Conservation (phyloP, 2,329 filamentous ascomycete species). For the Aaosphaeria pasadenensis region DNA sequence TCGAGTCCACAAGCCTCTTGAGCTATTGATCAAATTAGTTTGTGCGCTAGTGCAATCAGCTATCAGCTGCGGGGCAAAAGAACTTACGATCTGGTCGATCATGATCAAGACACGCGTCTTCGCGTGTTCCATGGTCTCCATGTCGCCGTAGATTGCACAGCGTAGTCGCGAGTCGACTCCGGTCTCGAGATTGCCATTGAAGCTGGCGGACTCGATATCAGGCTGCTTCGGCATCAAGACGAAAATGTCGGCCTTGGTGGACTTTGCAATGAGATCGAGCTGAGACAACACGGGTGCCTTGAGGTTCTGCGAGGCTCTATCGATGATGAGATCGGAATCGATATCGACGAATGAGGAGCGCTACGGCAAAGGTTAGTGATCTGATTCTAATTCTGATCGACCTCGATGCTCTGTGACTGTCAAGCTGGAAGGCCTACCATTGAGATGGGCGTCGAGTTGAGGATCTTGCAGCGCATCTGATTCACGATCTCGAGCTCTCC, state of each 20-base stretch:
- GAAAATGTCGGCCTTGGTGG: conserved; percentile 95
- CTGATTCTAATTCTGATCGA: conserved; percentile 3
- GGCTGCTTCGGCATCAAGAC: conserved; percentile 85
- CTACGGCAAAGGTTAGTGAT: conserved; percentile 47
- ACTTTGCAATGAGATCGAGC: conserved; percentile 80
- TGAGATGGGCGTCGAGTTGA: conserved; percentile 89
- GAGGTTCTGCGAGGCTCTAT: conserved; percentile 65
- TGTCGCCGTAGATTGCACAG: conserved; percentile 91
- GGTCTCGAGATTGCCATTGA: conserved; percentile 70
- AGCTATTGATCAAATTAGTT: conserved; percentile 53
- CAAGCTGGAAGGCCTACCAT: conserved; percentile 61
- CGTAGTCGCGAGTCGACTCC: conserved; percentile 85
- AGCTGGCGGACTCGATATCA: conserved; percentile 73
- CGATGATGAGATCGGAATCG: conserved; percentile 85
- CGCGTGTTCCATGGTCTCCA: conserved; percentile 92
- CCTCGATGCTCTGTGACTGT: background rate
- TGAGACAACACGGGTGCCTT: conserved; percentile 76
- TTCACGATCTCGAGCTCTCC: conserved; percentile 84
- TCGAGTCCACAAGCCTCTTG: conserved; percentile 70
- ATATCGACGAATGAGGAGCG: conserved; percentile 92
- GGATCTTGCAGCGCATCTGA: conserved; percentile 82
- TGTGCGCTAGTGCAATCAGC: conserved; percentile 15
- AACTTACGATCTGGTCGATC: conserved; percentile 84
- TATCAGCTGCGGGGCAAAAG: conserved; percentile 13
- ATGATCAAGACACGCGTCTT: conserved; percentile 96